Conservation (phyloP, 768 basidiomycete genomes). For the Wakefieldia striispora region DNA sequence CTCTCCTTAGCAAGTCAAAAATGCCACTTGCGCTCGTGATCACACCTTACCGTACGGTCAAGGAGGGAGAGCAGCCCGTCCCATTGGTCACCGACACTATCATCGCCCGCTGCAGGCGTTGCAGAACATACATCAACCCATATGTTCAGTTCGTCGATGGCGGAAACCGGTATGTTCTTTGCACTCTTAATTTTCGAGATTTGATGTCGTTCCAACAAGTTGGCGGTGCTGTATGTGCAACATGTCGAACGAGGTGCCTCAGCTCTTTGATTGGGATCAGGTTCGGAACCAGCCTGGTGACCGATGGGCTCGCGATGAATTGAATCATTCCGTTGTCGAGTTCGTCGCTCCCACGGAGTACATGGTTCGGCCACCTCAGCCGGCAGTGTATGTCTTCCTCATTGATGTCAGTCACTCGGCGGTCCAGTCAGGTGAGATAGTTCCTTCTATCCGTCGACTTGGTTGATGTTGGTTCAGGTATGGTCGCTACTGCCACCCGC, state of each 20-base stretch:
- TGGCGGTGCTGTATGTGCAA: slow-evolving; percentile 99
- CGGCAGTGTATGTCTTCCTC: slow-evolving; percentile 94
- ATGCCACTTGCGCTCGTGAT: slow-evolving; percentile 86
- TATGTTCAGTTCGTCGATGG: slow-evolving; percentile 98
- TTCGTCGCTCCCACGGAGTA: slow-evolving; percentile 98
- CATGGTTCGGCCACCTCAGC: slow-evolving; percentile 98
- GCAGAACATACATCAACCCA: slow-evolving; percentile 96
- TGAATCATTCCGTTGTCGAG: slow-evolving; percentile 93
- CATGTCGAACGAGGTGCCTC: slow-evolving; percentile 97
- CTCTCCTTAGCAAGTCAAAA: slow-evolving; percentile 85
- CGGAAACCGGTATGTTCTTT: slow-evolving; percentile 69
- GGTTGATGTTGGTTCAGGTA: slow-evolving; percentile 50
- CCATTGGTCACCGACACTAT: slow-evolving; percentile 92
- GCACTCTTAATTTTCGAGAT: background rate
- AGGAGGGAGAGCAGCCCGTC: slow-evolving; percentile 79
- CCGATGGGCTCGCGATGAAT: slow-evolving; percentile 89
- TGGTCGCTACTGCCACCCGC: slow-evolving; percentile 97
- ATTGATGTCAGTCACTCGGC: slow-evolving; percentile 95
- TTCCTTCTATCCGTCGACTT: background rate
- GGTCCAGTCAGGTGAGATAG: slow-evolving; percentile 75
- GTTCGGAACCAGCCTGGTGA: slow-evolving; percentile 91
- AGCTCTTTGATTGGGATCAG: slow-evolving; percentile 98
- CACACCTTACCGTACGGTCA: slow-evolving; percentile 85
- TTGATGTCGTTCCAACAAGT: slow-evolving; percentile 35
- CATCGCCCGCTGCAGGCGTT: slow-evolving; percentile 93